Conservation (phyloP, 176 grass and related monocot species). For the Eragrostis curvula region DNA sequence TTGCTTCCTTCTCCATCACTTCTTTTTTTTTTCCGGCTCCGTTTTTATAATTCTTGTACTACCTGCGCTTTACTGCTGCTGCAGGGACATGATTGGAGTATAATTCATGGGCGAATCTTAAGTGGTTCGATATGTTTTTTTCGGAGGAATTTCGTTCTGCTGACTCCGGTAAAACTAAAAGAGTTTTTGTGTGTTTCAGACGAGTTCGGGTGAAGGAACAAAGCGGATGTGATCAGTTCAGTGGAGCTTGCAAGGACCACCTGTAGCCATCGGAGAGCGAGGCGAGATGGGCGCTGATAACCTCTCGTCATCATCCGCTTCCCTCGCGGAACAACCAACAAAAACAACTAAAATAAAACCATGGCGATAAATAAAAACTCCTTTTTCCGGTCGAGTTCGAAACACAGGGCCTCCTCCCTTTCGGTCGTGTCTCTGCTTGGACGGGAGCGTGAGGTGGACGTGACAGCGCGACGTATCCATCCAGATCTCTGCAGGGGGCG, state of each 20-base stretch:
- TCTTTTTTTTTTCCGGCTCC: no score
- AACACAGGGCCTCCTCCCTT: background rate
- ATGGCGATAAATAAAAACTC: background rate
- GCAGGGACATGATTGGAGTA: background rate
- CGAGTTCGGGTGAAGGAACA: background rate
- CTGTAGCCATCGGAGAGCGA: slow-evolving; percentile 14
- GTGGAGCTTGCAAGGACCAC: background rate
- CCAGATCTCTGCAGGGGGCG: slow-evolving; percentile 5
- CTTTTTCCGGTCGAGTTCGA: background rate
- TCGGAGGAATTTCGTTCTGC: no score
- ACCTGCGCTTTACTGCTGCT: background rate
- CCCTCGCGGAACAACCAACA: background rate
- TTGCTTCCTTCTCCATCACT: background rate
- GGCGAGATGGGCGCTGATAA: slow-evolving; percentile 6
- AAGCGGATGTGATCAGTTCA: slow-evolving; percentile 24
- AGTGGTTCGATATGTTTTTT: no score
- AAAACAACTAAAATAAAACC: background rate
- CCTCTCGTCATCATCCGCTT: background rate
- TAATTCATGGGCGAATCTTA: background rate
- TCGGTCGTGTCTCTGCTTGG: slow-evolving; percentile 22
- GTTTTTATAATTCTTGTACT: background rate
- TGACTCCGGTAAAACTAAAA: background rate
- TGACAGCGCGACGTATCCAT: slow-evolving; percentile 43
- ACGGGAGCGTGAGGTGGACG: slow-evolving; percentile 44
- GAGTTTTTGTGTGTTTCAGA: background rate